phyloP scores from a whole-genome alignment of 331 rosid genomes.

The Spiraea crenata region DNA sequence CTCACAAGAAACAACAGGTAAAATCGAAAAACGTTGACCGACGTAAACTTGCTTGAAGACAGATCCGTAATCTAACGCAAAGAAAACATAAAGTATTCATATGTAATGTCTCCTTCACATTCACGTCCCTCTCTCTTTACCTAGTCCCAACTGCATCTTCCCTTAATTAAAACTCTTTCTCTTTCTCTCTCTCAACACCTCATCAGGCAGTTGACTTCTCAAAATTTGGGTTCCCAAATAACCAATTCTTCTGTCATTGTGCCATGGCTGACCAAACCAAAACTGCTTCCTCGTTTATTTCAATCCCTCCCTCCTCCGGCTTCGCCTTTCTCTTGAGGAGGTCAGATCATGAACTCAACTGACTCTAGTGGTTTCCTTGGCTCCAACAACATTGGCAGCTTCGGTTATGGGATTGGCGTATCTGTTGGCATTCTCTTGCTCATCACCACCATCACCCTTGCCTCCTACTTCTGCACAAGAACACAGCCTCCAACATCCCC shows the following conservation, averaged over 20 bases:
- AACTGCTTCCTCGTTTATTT: slow-evolving; percentile 9
- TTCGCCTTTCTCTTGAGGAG: slow-evolving; percentile 3
- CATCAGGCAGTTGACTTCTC: slow-evolving; percentile 52
- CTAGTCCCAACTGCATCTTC: slow-evolving; percentile 37
- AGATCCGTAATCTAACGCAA: slow-evolving; percentile 32
- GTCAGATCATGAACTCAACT: slow-evolving; percentile 48
- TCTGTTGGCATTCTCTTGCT: slow-evolving; percentile 83
- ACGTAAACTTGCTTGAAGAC: slow-evolving; percentile 25
- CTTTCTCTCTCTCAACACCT: not conserved
- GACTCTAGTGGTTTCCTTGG: slow-evolving; percentile 54
- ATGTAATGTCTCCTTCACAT: slow-evolving; percentile 32
- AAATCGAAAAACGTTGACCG: slow-evolving; percentile 46
- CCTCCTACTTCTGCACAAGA: slow-evolving; percentile 79
- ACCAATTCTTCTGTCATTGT: slow-evolving; percentile 14
- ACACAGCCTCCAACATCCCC: slow-evolving; percentile 14
- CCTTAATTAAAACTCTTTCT: slow-evolving; percentile 38
- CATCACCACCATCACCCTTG: slow-evolving; percentile 77
- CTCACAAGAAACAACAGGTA: slow-evolving; percentile 15
- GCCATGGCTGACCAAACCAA: slow-evolving; percentile 41
- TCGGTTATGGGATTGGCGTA: slow-evolving; percentile 75
- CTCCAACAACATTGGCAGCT: slow-evolving; percentile 51
- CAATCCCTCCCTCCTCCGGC: slow-evolving; percentile 11
- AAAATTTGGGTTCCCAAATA: slow-evolving; percentile 28
- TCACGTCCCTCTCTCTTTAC: slow-evolving; percentile 23
- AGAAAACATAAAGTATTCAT: slow-evolving; percentile 42